phyloP scores from a whole-genome alignment of 768 basidiomycete genomes.

The Phaeotremella skinneri region DNA sequence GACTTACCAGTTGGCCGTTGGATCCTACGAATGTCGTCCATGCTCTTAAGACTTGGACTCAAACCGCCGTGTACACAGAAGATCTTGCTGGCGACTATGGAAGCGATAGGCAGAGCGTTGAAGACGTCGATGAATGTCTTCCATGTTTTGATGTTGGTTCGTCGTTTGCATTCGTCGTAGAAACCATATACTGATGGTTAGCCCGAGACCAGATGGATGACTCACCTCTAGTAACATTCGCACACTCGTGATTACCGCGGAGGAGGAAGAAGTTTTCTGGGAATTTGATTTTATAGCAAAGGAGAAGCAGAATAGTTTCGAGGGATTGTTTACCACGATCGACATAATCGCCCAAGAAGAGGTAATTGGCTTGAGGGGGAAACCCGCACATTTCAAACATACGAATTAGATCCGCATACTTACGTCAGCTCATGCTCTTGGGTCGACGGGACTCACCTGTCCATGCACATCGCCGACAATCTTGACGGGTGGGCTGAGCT shows the following conservation, averaged over 20 bases:
- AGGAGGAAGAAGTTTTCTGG: constrained; percentile 99
- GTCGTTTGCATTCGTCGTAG: constrained; percentile 99
- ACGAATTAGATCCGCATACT: constrained; percentile 93
- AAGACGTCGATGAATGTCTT: constrained; percentile 99
- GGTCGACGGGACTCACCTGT: constrained; percentile 56
- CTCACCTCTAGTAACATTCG: constrained; percentile 96
- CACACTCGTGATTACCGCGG: constrained; percentile 98
- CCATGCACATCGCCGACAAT: constrained; percentile 99
- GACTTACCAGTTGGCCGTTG: constrained; percentile 72
- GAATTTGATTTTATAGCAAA: constrained; percentile 99
- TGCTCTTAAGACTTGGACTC: constrained; percentile 60
- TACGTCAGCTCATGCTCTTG: neutral
- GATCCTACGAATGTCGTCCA: constrained; percentile 99
- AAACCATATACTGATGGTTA: constrained; percentile 84
- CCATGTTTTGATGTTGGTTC: constrained; percentile 99
- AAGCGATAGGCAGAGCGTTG: constrained; percentile 97
- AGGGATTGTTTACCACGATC: constrained; percentile 98
- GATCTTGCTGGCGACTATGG: constrained; percentile 97
- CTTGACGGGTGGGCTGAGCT: constrained; percentile 96
- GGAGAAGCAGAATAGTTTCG: constrained; percentile 90
- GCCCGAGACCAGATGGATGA: constrained; percentile 9
- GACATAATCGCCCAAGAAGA: constrained; percentile 98
- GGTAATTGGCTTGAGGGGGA: constrained; percentile 93
- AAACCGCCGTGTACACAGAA: constrained; percentile 98
- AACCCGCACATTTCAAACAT: constrained; percentile 99